Evolutionary conservation across 345 rosid species (phyloP).

Genomic region (Salix arbutifolia): DNA sequence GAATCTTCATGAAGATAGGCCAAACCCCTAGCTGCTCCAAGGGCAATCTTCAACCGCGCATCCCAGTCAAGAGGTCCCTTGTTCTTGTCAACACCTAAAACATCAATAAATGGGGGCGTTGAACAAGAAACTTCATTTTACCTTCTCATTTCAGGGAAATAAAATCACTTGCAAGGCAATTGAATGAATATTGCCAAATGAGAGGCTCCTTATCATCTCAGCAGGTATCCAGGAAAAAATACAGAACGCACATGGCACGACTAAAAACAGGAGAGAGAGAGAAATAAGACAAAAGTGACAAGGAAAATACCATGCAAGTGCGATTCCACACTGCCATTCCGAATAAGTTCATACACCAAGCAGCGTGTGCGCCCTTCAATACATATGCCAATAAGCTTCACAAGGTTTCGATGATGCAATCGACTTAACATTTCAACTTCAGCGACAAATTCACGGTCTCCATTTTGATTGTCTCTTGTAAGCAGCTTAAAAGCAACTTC

Average conservation of each 20-base stretch:
- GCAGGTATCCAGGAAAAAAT: neutral
- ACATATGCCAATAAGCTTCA: slow-evolving; percentile 91
- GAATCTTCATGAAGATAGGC: slow-evolving; percentile 99
- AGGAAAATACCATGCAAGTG: slow-evolving; percentile 85
- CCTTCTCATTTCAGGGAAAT: neutral
- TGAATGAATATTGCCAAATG: neutral
- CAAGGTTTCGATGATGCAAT: slow-evolving; percentile 99
- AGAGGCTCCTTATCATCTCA: neutral
- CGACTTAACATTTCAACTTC: slow-evolving; percentile 99
- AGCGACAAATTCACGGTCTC: slow-evolving; percentile 90
- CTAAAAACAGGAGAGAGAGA: neutral
- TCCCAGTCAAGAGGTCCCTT: slow-evolving; percentile 95
- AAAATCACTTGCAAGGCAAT: neutral
- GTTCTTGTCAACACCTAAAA: slow-evolving; percentile 53
- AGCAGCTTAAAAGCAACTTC: slow-evolving; percentile 94
- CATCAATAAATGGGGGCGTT: slow-evolving; percentile 2
- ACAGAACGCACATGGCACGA: neutral
- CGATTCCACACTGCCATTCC: slow-evolving; percentile 96
- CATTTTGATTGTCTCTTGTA: slow-evolving; percentile 76
- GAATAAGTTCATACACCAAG: slow-evolving; percentile 89
- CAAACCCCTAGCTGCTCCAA: slow-evolving; percentile 97
- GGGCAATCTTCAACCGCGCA: slow-evolving; percentile 89
- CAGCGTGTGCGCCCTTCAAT: slow-evolving; percentile 82
- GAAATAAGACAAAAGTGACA: neutral
- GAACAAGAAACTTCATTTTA: slow-evolving; percentile 3